Conservation (phyloP, 2,329 filamentous ascomycete genomes). For the Sclerotinia subarctica region DNA sequence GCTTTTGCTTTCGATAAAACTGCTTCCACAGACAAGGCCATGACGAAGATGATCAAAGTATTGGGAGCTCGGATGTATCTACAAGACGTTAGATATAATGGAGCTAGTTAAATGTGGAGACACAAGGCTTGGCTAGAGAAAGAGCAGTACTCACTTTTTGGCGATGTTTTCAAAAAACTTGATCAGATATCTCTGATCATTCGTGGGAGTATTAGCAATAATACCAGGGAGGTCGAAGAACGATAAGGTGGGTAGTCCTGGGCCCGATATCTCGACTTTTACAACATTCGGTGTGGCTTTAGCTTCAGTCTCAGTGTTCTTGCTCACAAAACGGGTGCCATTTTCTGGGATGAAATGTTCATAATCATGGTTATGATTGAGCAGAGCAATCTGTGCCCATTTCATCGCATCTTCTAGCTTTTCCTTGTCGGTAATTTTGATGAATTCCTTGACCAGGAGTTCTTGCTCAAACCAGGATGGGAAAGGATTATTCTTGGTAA, state of each 20-base stretch:
- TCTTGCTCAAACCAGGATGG: constrained; percentile 60
- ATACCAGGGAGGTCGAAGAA: constrained; percentile 87
- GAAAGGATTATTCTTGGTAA: constrained; percentile 45
- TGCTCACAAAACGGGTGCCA: constrained; percentile 38
- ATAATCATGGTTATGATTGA: constrained; percentile 60
- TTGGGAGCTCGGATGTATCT: constrained; percentile 65
- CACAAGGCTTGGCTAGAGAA: too few species aligned
- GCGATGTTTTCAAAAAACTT: constrained; percentile 70
- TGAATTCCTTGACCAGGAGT: constrained; percentile 54
- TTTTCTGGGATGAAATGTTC: constrained; percentile 43
- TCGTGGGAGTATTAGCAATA: constrained; percentile 64
- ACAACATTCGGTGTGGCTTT: constrained; percentile 83
- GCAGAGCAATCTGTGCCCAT: constrained; percentile 72
- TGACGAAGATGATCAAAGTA: constrained; percentile 72
- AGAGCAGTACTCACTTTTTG: constrained; percentile 39
- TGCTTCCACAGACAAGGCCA: constrained; percentile 75
- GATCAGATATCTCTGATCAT: constrained; percentile 64
- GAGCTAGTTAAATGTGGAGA: neutral
- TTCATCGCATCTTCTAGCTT: constrained; percentile 66
- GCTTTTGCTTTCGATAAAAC: constrained; percentile 70
- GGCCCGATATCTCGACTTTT: constrained; percentile 69
- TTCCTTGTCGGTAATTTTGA: constrained; percentile 56
- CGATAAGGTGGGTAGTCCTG: constrained; percentile 67
- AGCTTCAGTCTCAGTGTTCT: constrained; percentile 42
- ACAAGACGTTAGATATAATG: neutral